Evolutionary conservation across 805 yeast genomes (phyloP).

Genomic region (Schwanniomyces sp.): DNA sequence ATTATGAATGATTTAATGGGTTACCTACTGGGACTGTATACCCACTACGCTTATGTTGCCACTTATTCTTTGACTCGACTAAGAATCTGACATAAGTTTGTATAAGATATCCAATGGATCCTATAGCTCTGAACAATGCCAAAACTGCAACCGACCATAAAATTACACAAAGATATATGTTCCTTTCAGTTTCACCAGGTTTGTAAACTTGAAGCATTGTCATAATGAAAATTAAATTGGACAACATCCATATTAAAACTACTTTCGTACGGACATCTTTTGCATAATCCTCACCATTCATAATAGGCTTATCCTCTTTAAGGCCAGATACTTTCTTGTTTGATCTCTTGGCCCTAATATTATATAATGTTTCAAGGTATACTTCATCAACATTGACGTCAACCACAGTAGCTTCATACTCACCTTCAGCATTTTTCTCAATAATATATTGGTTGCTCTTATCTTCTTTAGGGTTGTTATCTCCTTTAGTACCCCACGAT

Average conservation of each 20-base stretch:
- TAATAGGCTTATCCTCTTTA: constrained; percentile 22
- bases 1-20: constrained; percentile 23
- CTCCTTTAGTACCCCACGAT: constrained; percentile 99
- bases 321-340: constrained; percentile 48
- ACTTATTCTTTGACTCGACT: constrained; percentile 40
- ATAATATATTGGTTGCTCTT: constrained; percentile 81
- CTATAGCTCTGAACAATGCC: constrained; percentile 78
- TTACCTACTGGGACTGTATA: constrained; percentile 34
- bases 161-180: constrained; percentile 78
- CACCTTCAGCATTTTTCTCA: constrained; percentile 76
- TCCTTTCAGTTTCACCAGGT: constrained; percentile 56
- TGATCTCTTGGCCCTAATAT: constrained; percentile 69
- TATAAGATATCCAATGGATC: constrained; percentile 70
- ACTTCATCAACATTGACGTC: constrained; percentile 84
- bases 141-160: constrained; percentile 91
- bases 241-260: constrained; percentile 90
- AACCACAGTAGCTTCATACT: constrained; percentile 73
- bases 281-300: constrained; percentile 78
- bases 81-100: constrained; percentile 35
- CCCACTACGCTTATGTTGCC: constrained; percentile 41
- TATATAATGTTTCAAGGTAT: constrained; percentile 71
- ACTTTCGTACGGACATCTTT: constrained; percentile 93
- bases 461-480: constrained; percentile 61
- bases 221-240: constrained; percentile 80
- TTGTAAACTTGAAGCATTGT: constrained; percentile 81